Conservation (phyloP, 192 early-diverging fungal species). For the Paraglomus occultum region DNA sequence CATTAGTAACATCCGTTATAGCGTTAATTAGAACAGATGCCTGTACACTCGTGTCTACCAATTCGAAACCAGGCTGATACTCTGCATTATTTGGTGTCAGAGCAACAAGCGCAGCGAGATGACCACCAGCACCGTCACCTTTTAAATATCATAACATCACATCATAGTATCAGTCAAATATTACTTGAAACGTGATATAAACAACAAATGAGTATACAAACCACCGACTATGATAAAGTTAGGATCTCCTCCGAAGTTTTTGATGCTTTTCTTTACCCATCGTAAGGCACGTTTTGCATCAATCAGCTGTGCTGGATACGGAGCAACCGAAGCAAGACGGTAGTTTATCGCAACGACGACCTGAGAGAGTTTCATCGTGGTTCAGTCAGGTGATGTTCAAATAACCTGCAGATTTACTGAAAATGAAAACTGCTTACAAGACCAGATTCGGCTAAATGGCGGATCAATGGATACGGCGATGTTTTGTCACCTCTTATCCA, state of each 20-base stretch:
- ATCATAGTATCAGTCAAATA: neutral
- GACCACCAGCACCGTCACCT: slow-evolving; percentile 53
- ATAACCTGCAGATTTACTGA: slow-evolving; percentile 40
- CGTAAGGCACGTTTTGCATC: slow-evolving; percentile 69
- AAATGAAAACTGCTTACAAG: slow-evolving; percentile 20
- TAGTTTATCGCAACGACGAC: slow-evolving; percentile 62
- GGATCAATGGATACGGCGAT: slow-evolving; percentile 22
- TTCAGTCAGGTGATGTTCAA: slow-evolving; percentile 41
- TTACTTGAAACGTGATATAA: neutral
- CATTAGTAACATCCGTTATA: slow-evolving; percentile 46
- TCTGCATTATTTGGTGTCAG: slow-evolving; percentile 46
- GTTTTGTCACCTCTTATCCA: slow-evolving; percentile 63
- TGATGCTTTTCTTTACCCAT: slow-evolving; percentile 62
- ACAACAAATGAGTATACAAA: neutral
- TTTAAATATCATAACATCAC: neutral
- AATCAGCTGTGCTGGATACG: slow-evolving; percentile 56
- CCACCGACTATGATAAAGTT: slow-evolving; percentile 59
- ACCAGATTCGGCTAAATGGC: slow-evolving; percentile 23
- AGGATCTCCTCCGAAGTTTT: slow-evolving; percentile 63
- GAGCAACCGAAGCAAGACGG: slow-evolving; percentile 44
- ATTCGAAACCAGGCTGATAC: slow-evolving; percentile 58
- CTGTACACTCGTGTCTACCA: slow-evolving; percentile 56
- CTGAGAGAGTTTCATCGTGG: slow-evolving; percentile 44
- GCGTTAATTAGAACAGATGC: slow-evolving; percentile 52
- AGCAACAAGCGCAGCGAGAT: slow-evolving; percentile 54